A percentile compares a stretch with the other conserved stretches of the same genome.
These are phyloP conservation scores for Thalassiosira livingstoniorum DNA, from an alignment of 352 stramenopile species.

Conservation along the genomic window DNA sequence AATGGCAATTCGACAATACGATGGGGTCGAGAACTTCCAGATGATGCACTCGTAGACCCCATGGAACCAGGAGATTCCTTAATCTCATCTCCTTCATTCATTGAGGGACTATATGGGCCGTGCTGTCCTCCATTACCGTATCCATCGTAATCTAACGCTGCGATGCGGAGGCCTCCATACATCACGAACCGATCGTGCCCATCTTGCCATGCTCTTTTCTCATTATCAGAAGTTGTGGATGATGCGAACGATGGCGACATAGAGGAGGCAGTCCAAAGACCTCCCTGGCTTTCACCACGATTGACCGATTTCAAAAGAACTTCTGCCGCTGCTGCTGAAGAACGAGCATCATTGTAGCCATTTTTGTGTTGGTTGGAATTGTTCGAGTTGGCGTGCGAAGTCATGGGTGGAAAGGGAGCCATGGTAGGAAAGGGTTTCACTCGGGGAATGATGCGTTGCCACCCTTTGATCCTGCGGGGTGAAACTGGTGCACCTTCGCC, in stretches of 20 bases:
- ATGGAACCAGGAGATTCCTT: slow-evolving; percentile 28
- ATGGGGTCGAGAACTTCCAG: slow-evolving; percentile 23
- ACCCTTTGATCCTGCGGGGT: slow-evolving; percentile 38
- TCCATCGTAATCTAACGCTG: slow-evolving; percentile 34
- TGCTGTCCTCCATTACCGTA: too few relatives aligned
- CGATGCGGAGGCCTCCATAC: slow-evolving; percentile 62
- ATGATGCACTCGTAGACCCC: slow-evolving; percentile 22
- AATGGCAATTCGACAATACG: slow-evolving; percentile 58
- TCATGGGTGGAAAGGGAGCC: slow-evolving; percentile 19
- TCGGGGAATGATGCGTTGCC: slow-evolving; percentile 59
- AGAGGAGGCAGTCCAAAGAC: slow-evolving; percentile 50
- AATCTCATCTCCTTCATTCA: slow-evolving; percentile 47
- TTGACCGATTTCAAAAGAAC: slow-evolving; percentile 55
- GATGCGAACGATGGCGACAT: not conserved
- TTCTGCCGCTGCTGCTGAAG: slow-evolving; percentile 50
- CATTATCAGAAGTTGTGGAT: too few relatives aligned
- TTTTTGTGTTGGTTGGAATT: not conserved
- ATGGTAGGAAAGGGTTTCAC: slow-evolving; percentile 46
- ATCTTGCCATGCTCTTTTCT: too few relatives aligned
- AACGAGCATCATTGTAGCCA: too few relatives aligned
- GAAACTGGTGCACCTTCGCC: too few relatives aligned
- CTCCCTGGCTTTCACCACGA: slow-evolving; percentile 65
- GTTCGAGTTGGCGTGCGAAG: slow-evolving; percentile 9
- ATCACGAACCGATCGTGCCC: slow-evolving; percentile 58
- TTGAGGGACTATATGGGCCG: slow-evolving; percentile 19